These are phyloP conservation scores for Hemileia vastatrix DNA, from an alignment of 1,284 basidiomycete genomes.

Conservation along the genomic window DNA sequence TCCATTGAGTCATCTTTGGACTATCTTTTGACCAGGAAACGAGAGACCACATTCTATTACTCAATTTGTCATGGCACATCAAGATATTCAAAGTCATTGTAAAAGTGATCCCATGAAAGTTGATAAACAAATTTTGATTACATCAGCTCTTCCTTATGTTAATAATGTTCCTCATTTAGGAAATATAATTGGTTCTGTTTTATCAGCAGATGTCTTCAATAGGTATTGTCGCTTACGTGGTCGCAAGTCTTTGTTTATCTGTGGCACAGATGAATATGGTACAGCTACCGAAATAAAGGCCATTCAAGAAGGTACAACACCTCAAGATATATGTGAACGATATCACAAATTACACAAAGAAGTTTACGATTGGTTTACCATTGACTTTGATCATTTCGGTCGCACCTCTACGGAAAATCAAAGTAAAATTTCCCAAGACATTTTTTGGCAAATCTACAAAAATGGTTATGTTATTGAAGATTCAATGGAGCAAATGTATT, in stretches of 20 bases:
- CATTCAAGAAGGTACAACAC: slow-evolving; percentile 79
- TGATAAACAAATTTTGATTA: slow-evolving; percentile 76
- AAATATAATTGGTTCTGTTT: slow-evolving; percentile 91
- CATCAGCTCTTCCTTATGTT: slow-evolving; percentile 88
- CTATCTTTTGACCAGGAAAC: no score
- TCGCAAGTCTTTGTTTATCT: no score
- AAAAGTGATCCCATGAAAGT: slow-evolving; percentile 79
- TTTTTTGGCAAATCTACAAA: slow-evolving; percentile 70
- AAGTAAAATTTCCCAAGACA: slow-evolving; percentile 80
- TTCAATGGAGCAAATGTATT: slow-evolving; percentile 81
- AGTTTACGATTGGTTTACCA: slow-evolving; percentile 63
- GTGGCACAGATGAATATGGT: slow-evolving; percentile 97
- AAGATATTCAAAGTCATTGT: no score
- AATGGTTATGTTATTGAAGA: slow-evolving; percentile 67
- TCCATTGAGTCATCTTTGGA: no score
- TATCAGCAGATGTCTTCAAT: slow-evolving; percentile 93
- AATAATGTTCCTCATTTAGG: slow-evolving; percentile 98
- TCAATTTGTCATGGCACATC: no score
- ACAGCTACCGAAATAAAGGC: slow-evolving; percentile 98
- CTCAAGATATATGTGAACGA: slow-evolving; percentile 82
- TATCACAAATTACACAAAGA: slow-evolving; percentile 80
- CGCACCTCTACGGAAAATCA: slow-evolving; percentile 83
- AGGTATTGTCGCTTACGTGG: slow-evolving; percentile 61
- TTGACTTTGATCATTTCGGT: slow-evolving; percentile 91
- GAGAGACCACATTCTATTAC: no score